These are phyloP conservation scores for Torulaspora quercuum DNA, from an alignment of 805 yeast species.

Conservation along the genomic window DNA sequence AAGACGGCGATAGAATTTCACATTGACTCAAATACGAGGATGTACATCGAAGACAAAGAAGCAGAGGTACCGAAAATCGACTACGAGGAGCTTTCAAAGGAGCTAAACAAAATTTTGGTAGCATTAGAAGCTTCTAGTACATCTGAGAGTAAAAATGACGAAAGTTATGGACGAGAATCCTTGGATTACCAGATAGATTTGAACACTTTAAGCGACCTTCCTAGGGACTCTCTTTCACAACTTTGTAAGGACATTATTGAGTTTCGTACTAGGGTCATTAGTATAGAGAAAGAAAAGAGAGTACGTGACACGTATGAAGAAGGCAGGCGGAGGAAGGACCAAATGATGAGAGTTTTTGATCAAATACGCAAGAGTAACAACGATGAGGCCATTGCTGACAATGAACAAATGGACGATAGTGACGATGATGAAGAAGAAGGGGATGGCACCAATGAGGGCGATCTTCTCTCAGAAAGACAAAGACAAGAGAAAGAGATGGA, in stretches of 20 bases:
- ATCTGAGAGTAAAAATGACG: conserved; percentile 4
- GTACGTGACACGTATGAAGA: conserved; percentile 40
- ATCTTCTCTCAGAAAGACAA: conserved; percentile 18
- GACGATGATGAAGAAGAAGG: conserved; percentile 21
- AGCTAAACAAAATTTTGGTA: conserved; percentile 2
- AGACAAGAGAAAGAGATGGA: conserved; percentile 13
- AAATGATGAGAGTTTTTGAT: conserved; percentile 30
- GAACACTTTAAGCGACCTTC: conserved; percentile 32
- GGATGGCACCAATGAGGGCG: conserved; percentile 19
- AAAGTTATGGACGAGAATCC: conserved; percentile 4
- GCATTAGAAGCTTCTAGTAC: conserved; percentile 1
- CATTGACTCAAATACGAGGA: conserved; percentile 22
- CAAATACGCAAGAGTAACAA: conserved; percentile 24
- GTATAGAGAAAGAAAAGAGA: conserved; percentile 49
- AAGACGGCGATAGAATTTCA: conserved; percentile 14
- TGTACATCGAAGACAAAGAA: conserved; percentile 17
- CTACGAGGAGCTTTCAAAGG: conserved; percentile 1
- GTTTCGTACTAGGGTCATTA: conserved; percentile 54
- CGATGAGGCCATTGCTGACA: conserved; percentile 7
- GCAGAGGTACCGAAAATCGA: conserved; percentile 3
- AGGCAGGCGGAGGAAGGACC: conserved; percentile 24
- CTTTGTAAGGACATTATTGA: conserved; percentile 47
- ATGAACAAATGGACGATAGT: conserved; percentile 10
- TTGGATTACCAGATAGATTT: conserved; percentile 30
- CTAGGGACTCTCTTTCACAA: conserved; percentile 29